These are phyloP conservation scores for Debaryomycetaceae sp. DNA, from an alignment of 1,139 yeast species.

Conservation along the genomic window DNA sequence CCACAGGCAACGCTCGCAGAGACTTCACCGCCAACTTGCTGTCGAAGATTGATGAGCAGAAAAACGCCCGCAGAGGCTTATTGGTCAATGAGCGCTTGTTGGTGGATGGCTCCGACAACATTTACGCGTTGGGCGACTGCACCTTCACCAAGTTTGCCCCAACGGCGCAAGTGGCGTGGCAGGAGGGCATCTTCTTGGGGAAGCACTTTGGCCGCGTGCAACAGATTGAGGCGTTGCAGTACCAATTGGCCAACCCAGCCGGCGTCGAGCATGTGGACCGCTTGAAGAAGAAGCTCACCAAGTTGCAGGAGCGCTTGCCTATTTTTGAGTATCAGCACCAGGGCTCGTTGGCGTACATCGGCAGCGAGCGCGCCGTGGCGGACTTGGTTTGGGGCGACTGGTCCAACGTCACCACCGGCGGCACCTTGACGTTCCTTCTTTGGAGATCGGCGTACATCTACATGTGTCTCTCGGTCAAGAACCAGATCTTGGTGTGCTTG, in stretches of 20 bases:
- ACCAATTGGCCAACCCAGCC: constrained; percentile 26
- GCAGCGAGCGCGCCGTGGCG: constrained; percentile 91
- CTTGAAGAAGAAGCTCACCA: constrained; percentile 35
- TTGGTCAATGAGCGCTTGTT: constrained; percentile 78
- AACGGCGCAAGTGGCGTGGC: constrained; percentile 96
- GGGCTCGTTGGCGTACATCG: constrained; percentile 80
- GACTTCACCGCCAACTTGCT: constrained; percentile 66
- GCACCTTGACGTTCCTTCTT: constrained; percentile 81
- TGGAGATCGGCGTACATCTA: constrained; percentile 93
- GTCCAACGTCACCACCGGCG: constrained; percentile 78
- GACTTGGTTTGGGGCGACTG: constrained; percentile 87
- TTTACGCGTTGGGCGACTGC: constrained; percentile 93
- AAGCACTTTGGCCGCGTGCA: constrained; percentile 65
- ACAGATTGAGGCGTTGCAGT: constrained; percentile 59
- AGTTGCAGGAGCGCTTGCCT: constrained; percentile 46
- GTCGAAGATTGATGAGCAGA: constrained; percentile 72
- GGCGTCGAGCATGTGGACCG: constrained; percentile 27
- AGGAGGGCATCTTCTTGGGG: constrained; percentile 84
- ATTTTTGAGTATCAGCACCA: constrained; percentile 60
- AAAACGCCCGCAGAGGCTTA: constrained; percentile 84
- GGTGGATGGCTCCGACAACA: constrained; percentile 78
- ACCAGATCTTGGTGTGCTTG: constrained; percentile 75
- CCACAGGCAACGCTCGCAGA: constrained; percentile 94
- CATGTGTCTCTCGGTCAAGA: constrained; percentile 87
- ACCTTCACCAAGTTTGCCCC: constrained; percentile 89